These are phyloP conservation scores for Aureobasidium sp. DNA, from an alignment of 2,329 filamentous ascomycete genomes.

Conservation along the genomic window DNA sequence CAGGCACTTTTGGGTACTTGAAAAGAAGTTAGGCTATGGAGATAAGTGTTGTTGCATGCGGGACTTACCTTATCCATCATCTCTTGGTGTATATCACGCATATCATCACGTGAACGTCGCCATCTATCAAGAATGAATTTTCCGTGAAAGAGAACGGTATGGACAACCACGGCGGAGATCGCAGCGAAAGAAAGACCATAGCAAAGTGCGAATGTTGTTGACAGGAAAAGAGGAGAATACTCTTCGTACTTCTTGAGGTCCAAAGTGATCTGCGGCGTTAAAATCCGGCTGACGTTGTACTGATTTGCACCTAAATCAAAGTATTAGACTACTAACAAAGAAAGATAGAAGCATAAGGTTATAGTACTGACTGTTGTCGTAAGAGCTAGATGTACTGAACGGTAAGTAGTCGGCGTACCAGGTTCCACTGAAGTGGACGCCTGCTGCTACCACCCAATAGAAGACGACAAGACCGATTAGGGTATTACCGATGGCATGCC, in stretches of 20 bases:
- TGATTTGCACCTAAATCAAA: no score
- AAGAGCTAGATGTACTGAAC: slow-evolving; percentile 71
- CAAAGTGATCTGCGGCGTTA: slow-evolving; percentile 70
- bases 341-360: no score
- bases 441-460: slow-evolving; percentile 55
- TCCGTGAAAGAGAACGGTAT: slow-evolving; percentile 78
- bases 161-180: slow-evolving; percentile 67
- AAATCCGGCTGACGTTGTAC: slow-evolving; percentile 71
- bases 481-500: slow-evolving; percentile 39
- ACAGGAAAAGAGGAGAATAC: slow-evolving; percentile 76
- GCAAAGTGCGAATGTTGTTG: slow-evolving; percentile 79
- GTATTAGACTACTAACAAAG: no score
- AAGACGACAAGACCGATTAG: slow-evolving; percentile 14
- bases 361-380: slow-evolving; percentile 61
- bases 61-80: slow-evolving; percentile 50
- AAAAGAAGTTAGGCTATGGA: no score
- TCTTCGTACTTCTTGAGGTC: slow-evolving; percentile 63
- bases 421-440: slow-evolving; percentile 74
- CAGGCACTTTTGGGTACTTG: slow-evolving; percentile 70
- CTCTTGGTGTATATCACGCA: slow-evolving; percentile 72
- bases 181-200: slow-evolving; percentile 83
- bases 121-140: slow-evolving; percentile 73
- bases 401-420: slow-evolving; percentile 80
- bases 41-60: no score
- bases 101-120: slow-evolving; percentile 33